Percentiles rank a stretch among this genome's conserved stretches.
Evolutionary conservation across 2,329 filamentous ascomycete species (phyloP).

Genomic region (Penicillium olsonii): DNA sequence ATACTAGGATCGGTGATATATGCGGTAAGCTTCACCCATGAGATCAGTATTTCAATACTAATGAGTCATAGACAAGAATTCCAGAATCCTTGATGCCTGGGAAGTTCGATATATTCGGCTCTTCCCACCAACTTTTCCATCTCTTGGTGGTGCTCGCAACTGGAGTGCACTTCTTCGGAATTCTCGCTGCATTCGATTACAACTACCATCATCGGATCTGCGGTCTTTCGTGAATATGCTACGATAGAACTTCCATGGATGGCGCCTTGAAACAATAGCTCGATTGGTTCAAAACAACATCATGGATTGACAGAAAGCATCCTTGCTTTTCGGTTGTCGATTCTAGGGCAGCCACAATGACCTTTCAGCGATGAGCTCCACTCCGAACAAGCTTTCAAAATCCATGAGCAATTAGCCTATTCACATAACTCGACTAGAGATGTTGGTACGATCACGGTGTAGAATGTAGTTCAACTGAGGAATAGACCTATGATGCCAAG

Average conservation of each 20-base stretch:
- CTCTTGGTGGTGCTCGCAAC: constrained; percentile 29
- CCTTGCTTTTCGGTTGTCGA: background rate
- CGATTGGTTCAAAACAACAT: background rate
- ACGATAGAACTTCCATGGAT: no score
- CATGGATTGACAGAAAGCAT: no score
- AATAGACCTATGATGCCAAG: constrained; percentile 21
- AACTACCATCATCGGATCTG: background rate
- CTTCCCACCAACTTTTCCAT: constrained; percentile 39
- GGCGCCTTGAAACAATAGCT: background rate
- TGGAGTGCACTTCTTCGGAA: background rate
- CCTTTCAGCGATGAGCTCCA: no score
- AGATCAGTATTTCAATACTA: constrained; percentile 6
- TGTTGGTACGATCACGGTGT: background rate
- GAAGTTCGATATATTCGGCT: constrained; percentile 36
- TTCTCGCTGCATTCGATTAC: background rate
- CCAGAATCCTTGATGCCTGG: constrained; percentile 32
- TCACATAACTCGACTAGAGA: background rate
- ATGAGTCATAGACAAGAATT: constrained; percentile 13
- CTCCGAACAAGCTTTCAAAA: no score
- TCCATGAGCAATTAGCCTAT: background rate
- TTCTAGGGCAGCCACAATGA: background rate
- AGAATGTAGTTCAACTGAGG: background rate
- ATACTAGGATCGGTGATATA: constrained; percentile 23
- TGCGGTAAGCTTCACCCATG: constrained; percentile 31
- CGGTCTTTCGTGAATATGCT: background rate